A percentile compares a stretch with the other conserved stretches of the same genome.
Conservation (phyloP, 2,329 filamentous ascomycete species). For the Calonectria montana region DNA sequence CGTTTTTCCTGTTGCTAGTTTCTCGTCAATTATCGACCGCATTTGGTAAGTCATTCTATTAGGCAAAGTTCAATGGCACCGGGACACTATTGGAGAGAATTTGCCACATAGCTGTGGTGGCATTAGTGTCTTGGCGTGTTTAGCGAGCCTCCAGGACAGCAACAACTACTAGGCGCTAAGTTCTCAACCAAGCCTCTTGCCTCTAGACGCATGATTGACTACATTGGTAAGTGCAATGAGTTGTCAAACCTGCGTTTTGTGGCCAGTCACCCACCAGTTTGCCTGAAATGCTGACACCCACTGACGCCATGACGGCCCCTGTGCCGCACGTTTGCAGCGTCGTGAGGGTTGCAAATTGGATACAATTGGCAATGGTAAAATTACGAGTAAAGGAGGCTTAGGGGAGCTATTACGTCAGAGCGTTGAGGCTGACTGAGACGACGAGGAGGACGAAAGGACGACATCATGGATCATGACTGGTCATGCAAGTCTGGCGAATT, state of each 20-base stretch:
- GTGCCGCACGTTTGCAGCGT: not conserved
- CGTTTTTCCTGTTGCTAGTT: too few species aligned
- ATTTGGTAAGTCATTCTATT: too few species aligned
- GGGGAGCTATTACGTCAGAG: not conserved
- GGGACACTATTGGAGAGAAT: too few species aligned
- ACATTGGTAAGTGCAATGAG: not conserved
- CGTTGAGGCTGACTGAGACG: not conserved
- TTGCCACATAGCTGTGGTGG: too few species aligned
- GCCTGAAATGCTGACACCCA: not conserved
- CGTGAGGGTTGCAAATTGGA: not conserved
- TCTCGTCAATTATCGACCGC: too few species aligned
- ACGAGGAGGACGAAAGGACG: not conserved
- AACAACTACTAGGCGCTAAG: not conserved
- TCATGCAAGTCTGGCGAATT: not conserved
- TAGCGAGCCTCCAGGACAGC: too few species aligned
- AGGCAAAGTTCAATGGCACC: too few species aligned
- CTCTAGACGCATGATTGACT: not conserved
- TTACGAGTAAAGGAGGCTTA: too few species aligned
- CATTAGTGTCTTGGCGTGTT: too few species aligned
- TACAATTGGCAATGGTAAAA: not conserved
- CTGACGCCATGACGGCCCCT: not conserved
- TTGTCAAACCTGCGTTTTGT: not conserved
- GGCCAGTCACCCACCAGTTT: not conserved
- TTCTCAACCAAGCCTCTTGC: not conserved
- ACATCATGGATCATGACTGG: not conserved